Base-by-base conservation (phyloP, 768 basidiomycete species). In the Rubroboletus pulcherrimus region DNA sequence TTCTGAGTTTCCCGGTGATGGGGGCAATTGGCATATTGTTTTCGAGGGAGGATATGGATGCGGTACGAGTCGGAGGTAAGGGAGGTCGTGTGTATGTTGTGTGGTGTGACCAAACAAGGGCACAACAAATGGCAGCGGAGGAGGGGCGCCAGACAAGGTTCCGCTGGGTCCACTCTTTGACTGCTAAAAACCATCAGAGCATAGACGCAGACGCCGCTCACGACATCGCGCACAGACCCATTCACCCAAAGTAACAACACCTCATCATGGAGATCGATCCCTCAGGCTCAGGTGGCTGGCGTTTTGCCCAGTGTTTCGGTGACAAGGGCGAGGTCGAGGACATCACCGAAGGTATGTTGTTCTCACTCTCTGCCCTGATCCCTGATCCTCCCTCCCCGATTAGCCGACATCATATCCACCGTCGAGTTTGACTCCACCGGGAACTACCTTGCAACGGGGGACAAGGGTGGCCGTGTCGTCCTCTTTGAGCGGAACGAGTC, bases 351-450 rank as follows among this genome's bases (percentile, higher is more conserved):
- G 97, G 94, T 94, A 60, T 57, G 81, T 68, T 41, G 21, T 19
- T 31, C 61, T 61, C 58, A 12, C 26, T 53, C 51, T 44, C 46
- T 40, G 15, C 58, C 55, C 49, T 53, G 54, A 60, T 60, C 43
- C 33, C 42, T 58, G 49, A 68, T 55, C 51, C 48, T 26, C n/a
- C 42, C 2, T 34, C n/a, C 7, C 35, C 57, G 41, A 60, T 51
- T 76, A 98, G 94, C 97, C 79, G 97, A 99, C 81, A 98, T 99
- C 80, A 99, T 99, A 75, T 98, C 97, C 48, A 97, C 96, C 57
- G 97, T 98, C 72, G 97, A 99, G 79, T 99, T 98, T 70, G 97
- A 98, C 75, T 96, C 97, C 56, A 97, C 97, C 49, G 97, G 97
- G 49, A 97, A 97, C 73, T 99, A 99, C 73, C 92, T 99, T 63